phyloP scores from a whole-genome alignment of 1,284 basidiomycete species.

The Naganishia liquefaciens region DNA sequence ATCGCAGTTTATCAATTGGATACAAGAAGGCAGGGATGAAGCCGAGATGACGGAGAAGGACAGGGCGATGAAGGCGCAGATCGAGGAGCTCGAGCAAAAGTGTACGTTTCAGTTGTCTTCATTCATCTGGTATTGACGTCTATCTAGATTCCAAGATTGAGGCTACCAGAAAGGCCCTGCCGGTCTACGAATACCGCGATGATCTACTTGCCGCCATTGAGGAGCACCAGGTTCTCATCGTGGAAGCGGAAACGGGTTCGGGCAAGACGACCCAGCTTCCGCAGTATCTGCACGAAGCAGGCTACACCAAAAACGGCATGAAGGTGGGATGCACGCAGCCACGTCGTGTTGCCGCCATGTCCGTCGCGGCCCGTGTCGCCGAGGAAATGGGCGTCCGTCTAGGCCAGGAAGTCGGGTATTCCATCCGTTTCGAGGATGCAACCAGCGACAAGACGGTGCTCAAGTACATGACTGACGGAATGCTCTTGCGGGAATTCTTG shows the following conservation, averaged over 20 bases:
- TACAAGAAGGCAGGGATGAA: slow-evolving; percentile 77
- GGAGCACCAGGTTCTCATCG: slow-evolving; percentile 87
- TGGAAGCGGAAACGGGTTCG: slow-evolving; percentile 90
- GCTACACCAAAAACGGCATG: slow-evolving; percentile 81
- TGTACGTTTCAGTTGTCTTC: slow-evolving; percentile 59
- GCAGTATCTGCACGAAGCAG: slow-evolving; percentile 96
- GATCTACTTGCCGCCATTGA: slow-evolving; percentile 84
- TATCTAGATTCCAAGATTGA: slow-evolving; percentile 78
- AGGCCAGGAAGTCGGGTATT: slow-evolving; percentile 96
- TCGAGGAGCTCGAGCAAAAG: slow-evolving; percentile 87
- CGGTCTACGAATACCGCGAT: slow-evolving; percentile 83
- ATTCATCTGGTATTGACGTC: slow-evolving; percentile 15
- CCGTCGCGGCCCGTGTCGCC: slow-evolving; percentile 95
- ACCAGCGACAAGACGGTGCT: slow-evolving; percentile 96
- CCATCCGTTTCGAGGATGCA: slow-evolving; percentile 98
- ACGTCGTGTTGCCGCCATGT: slow-evolving; percentile 98
- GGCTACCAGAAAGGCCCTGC: slow-evolving; percentile 84
- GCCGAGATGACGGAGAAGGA: slow-evolving; percentile 84
- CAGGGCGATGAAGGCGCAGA: slow-evolving; percentile 78
- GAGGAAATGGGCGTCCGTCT: slow-evolving; percentile 97
- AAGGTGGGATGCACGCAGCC: slow-evolving; percentile 98
- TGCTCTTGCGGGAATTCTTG: slow-evolving; percentile 93
- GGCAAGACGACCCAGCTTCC: slow-evolving; percentile 98
- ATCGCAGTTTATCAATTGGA: slow-evolving; percentile 91
- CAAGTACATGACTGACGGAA: slow-evolving; percentile 98